These are phyloP conservation scores for Penicillium italicum DNA, from an alignment of 2,329 filamentous ascomycete species.

Conservation along the genomic window DNA sequence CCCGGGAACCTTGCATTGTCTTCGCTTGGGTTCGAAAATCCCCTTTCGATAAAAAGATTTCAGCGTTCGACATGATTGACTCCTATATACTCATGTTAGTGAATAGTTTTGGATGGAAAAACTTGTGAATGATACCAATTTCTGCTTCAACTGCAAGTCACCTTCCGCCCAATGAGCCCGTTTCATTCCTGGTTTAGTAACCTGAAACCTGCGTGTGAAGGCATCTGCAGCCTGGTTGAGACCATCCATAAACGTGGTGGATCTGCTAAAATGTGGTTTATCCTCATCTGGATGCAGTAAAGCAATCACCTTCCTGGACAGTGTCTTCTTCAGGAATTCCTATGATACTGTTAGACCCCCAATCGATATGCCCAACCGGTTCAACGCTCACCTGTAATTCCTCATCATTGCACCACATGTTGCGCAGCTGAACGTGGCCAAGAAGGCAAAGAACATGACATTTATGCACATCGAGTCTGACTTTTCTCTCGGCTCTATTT, in stretches of 20 bases:
- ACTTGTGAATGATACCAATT: slow-evolving; percentile 35
- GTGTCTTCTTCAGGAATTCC: slow-evolving; percentile 56
- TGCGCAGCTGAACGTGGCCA: slow-evolving; percentile 71
- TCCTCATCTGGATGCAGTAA: slow-evolving; percentile 66
- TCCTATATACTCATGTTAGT: slow-evolving; percentile 41
- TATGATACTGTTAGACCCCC: slow-evolving; percentile 18
- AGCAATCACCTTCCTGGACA: slow-evolving; percentile 62
- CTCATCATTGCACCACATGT: slow-evolving; percentile 82
- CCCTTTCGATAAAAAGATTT: slow-evolving; percentile 63
- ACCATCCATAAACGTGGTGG: slow-evolving; percentile 73
- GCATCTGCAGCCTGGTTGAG: slow-evolving; percentile 64
- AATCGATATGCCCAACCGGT: background rate
- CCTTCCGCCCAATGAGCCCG: slow-evolving; percentile 73
- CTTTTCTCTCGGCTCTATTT: slow-evolving; percentile 55
- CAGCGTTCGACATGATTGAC: slow-evolving; percentile 59
- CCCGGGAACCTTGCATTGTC: slow-evolving; percentile 73
- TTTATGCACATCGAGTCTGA: slow-evolving; percentile 77
- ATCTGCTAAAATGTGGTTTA: slow-evolving; percentile 69
- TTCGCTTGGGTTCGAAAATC: slow-evolving; percentile 72
- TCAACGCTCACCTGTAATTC: slow-evolving; percentile 55
- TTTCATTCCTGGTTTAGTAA: slow-evolving; percentile 68
- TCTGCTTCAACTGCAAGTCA: slow-evolving; percentile 57
- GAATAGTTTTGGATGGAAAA: slow-evolving; percentile 4
- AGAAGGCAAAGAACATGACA: slow-evolving; percentile 79
- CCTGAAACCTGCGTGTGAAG: slow-evolving; percentile 66